Conservation (phyloP, 306 rosid species). For the Mimosa bimucronata region DNA sequence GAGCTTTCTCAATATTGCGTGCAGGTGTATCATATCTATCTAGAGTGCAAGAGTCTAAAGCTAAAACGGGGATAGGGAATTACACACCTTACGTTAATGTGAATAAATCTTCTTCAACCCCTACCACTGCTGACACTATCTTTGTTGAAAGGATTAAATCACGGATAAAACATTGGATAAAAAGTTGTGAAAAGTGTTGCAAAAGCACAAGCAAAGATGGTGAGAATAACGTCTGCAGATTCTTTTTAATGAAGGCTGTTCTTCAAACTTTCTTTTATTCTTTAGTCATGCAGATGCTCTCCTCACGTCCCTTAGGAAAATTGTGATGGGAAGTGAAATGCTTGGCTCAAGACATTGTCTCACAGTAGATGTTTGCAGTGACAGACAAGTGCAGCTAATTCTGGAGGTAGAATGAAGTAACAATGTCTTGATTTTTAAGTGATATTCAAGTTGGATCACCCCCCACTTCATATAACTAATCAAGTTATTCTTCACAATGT, state of each 20-base stretch:
- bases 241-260: not conserved
- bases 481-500: constrained; percentile 19
- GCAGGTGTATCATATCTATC: constrained; percentile 91
- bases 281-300: constrained; percentile 60
- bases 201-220: constrained; percentile 53
- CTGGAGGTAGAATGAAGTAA: constrained; percentile 60
- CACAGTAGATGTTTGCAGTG: constrained; percentile 81
- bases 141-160: constrained; percentile 72
- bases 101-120: constrained; percentile 42
- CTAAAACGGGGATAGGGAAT: constrained; percentile 55
- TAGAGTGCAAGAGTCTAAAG: constrained; percentile 73
- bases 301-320: constrained; percentile 59
- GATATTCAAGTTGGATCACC: constrained; percentile 8
- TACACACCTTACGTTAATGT: constrained; percentile 34
- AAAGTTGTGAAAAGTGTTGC: constrained; percentile 41
- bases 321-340: constrained; percentile 59
- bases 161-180: constrained; percentile 69
- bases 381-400: constrained; percentile 74
- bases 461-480: constrained; percentile 19
- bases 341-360: constrained; percentile 75
- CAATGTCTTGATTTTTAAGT: constrained; percentile 28
- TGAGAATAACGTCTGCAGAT: constrained; percentile 41
- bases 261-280: constrained; percentile 27
- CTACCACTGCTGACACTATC: constrained; percentile 67
- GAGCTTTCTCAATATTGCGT: not conserved